Base-by-base conservation (phyloP, 805 yeast species). In the Wickerhamomyces tratensis region DNA sequence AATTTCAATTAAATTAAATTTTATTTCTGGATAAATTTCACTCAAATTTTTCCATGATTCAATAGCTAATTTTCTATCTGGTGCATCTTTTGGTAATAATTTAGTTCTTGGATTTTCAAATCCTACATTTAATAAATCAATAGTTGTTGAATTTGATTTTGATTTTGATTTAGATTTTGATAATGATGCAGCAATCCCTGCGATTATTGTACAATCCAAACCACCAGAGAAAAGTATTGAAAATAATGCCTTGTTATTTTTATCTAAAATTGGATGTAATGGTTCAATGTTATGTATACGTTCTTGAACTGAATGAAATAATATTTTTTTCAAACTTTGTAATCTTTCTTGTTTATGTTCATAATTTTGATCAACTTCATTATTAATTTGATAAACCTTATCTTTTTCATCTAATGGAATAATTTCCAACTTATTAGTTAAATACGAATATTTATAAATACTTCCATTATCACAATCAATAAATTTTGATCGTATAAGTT, bases 221-320 rank as follows among this genome's bases (percentile, higher is more conserved):
- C 99, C 99, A 2, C 99, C 99, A 37, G 96, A 86, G 56, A 89
- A 93, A 31, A 93, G 61, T 0, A 93, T 66, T 0, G 84, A 83
- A 37, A 80, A 61, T 6, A 61, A 59, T 1, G 66, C 34, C 2
- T 11, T 31, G n/a, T 31, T 9, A 31, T 31, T 31, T 4, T 11
- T 31, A 31, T 31, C 7, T 12, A 10, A 63, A 59, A 9, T 56
- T 53, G 40, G 10, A 43, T 70, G 73, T 3, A 74, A 43, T 2
- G 93, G 89, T 44, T 71, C 72, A 6, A 84, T 81, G 0, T 85
- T 71, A 9, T 61, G 55, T n/a, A 79, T 72, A 44, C 93, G 64
- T n/a, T 66, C 54, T 1, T 49, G 39, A 3, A 80, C 75, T 1
- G 84, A 59, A 0, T 46, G 33, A 1, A 52, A 52, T 13, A 82